Evolutionary conservation across 139 green algal species (phyloP).

Genomic region (Gonium pectorale): DNA sequence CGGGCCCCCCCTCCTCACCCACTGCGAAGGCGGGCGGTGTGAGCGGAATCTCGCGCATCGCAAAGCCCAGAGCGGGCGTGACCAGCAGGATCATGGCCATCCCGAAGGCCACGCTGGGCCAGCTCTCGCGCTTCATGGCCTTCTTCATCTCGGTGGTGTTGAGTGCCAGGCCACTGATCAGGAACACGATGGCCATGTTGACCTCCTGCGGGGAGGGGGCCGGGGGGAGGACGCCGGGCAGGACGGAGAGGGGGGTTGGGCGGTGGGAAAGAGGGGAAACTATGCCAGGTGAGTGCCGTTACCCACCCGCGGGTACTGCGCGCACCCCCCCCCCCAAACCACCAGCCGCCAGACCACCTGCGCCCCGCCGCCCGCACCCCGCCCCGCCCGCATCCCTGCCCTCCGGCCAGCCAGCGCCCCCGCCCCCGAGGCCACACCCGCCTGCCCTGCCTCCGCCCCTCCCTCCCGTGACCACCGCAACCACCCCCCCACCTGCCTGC

Average conservation of each 20-base stretch:
- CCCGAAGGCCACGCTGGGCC: slow-evolving; percentile 56
- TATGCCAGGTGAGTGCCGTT: too few species aligned
- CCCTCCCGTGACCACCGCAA: too few species aligned
- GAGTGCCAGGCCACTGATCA: slow-evolving; percentile 74
- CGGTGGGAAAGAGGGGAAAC: too few species aligned
- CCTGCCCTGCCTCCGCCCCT: too few species aligned
- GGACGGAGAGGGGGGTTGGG: background rate
- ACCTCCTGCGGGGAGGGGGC: slow-evolving; percentile 37
- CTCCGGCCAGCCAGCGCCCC: too few species aligned
- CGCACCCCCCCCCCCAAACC: too few species aligned
- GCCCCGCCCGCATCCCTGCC: too few species aligned
- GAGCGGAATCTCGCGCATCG: slow-evolving; percentile 54
- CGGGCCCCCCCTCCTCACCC: background rate
- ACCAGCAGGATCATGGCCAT: slow-evolving; percentile 66
- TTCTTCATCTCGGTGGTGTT: slow-evolving; percentile 60
- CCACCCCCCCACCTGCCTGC: too few species aligned
- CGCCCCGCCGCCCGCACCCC: too few species aligned
- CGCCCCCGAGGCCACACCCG: too few species aligned
- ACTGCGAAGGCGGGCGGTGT: slow-evolving; percentile 53
- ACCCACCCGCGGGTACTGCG: too few species aligned
- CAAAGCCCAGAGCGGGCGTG: slow-evolving; percentile 68
- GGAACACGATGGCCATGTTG: slow-evolving; percentile 64
- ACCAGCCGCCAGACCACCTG: too few species aligned
- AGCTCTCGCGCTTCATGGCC: slow-evolving; percentile 33
- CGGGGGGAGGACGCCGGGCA: background rate